Conservation (phyloP, 2,329 filamentous ascomycete genomes). For the Pyrenochaeta sp. region DNA sequence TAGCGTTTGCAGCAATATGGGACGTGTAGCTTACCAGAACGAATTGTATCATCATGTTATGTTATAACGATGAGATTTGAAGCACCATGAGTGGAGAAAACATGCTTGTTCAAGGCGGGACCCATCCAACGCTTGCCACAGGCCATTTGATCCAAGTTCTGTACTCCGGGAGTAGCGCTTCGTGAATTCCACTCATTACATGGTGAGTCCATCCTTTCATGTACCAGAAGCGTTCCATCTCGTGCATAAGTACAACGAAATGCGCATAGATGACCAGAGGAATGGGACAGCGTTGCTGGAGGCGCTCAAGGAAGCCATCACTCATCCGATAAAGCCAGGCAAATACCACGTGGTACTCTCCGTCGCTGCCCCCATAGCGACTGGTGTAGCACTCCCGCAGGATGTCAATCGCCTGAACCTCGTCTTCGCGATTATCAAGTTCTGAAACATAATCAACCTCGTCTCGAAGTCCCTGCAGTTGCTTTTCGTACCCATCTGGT, state of each 20-base stretch:
- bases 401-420: conserved; percentile 19
- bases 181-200: conserved; percentile 34
- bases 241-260: conserved; percentile 34
- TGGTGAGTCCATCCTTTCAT: conserved; percentile 41
- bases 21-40: no score
- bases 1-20: no score
- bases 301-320: conserved; percentile 29
- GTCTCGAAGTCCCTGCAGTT: conserved; percentile 23
- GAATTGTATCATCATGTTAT: no score
- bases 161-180: conserved; percentile 24
- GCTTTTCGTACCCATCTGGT: conserved; percentile 25
- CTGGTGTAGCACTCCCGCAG: conserved; percentile 29
- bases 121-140: conserved; percentile 29
- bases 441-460: conserved; percentile 14
- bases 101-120: conserved; percentile 19
- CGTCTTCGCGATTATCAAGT: conserved; percentile 2
- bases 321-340: conserved; percentile 35
- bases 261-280: conserved; percentile 36
- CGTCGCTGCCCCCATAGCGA: conserved; percentile 29
- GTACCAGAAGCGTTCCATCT: conserved; percentile 40
- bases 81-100: no score
- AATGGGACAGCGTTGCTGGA: conserved; percentile 29
- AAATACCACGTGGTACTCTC: conserved; percentile 36
- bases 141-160: conserved; percentile 33
- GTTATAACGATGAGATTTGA: no score